Percentiles rank a stretch among this genome's conserved stretches.
Conservation (phyloP, 352 stramenopile species). For the Phytophthora sansomeana region DNA sequence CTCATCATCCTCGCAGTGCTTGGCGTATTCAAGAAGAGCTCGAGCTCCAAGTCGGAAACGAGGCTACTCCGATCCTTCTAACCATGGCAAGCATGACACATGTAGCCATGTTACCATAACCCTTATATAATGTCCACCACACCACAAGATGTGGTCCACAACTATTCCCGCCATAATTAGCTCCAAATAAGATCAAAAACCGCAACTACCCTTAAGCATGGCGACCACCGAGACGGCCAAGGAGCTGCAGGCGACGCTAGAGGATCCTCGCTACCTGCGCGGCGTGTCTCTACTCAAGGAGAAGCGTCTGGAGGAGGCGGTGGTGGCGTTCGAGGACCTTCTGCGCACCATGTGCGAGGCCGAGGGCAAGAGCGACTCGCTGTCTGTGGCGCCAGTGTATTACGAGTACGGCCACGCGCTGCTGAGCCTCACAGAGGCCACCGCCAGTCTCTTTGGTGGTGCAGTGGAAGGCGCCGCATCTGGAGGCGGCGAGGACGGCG, state of each 20-base stretch:
- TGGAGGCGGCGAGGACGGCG: constrained; percentile 42
- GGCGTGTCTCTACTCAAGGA: constrained; percentile 78
- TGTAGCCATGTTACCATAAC: constrained; percentile 26
- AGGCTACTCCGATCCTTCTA: constrained; percentile 29
- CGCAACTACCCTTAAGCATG: constrained; percentile 2
- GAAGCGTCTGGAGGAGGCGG: constrained; percentile 83
- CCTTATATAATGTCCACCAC: constrained; percentile 12
- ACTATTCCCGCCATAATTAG: too few species aligned
- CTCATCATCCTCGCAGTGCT: constrained; percentile 78
- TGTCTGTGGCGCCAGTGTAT: constrained; percentile 75
- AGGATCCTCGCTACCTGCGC: constrained; percentile 78
- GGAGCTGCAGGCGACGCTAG: constrained; percentile 64
- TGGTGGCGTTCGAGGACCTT: constrained; percentile 79
- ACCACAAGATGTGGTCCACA: too few species aligned
- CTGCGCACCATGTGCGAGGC: constrained; percentile 84
- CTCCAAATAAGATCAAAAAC: too few species aligned
- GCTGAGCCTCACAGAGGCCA: constrained; percentile 74
- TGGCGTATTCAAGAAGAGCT: constrained; percentile 81
- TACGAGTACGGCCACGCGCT: constrained; percentile 88
- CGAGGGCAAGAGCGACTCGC: constrained; percentile 73
- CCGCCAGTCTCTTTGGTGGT: constrained; percentile 65
- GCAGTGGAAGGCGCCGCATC: constrained; percentile 31
- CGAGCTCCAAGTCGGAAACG: constrained; percentile 18
- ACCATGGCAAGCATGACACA: constrained; percentile 9
- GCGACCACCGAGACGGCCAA: constrained; percentile 10